phyloP scores from a whole-genome alignment of 148 eudicot species.

The Chenopodium album region DNA sequence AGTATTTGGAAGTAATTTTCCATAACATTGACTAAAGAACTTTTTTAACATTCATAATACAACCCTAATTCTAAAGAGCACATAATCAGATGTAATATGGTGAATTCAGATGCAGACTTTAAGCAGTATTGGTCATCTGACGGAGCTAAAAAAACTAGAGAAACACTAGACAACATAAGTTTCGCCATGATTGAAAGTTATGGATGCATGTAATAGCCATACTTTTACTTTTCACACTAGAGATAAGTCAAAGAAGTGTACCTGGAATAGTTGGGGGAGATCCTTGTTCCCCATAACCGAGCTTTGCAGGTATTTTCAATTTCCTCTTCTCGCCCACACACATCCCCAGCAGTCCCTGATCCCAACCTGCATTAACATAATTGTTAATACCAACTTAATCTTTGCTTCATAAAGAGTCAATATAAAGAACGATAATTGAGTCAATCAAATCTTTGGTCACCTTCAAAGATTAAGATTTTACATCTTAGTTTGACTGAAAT shows the following conservation, averaged over 20 bases:
- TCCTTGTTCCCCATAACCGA: conserved; percentile 84
- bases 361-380: conserved; percentile 73
- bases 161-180: not conserved
- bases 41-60: not conserved
- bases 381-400: conserved; percentile 3
- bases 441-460: not conserved
- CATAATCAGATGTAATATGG: not conserved
- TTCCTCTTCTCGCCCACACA: conserved; percentile 97
- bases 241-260: conserved; percentile 22
- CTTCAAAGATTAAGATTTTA: not conserved
- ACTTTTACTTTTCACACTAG: too few relatives aligned
- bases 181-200: not conserved
- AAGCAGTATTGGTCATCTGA: too few relatives aligned
- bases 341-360: conserved; percentile 95
- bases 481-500: too few relatives aligned
- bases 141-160: not conserved
- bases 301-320: conserved; percentile 86
- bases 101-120: too few relatives aligned
- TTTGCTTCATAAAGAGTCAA: not conserved
- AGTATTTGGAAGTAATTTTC: not conserved
- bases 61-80: not conserved
- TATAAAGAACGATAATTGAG: not conserved
- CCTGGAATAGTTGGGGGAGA: conserved; percentile 98
- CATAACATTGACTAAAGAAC: not conserved
- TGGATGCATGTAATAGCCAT: not conserved